Evolutionary conservation across 192 early-diverging fungal genomes (phyloP), one percentile per base, ranked within the genome.

Genomic region (Allomyces arbusculus): DNA sequence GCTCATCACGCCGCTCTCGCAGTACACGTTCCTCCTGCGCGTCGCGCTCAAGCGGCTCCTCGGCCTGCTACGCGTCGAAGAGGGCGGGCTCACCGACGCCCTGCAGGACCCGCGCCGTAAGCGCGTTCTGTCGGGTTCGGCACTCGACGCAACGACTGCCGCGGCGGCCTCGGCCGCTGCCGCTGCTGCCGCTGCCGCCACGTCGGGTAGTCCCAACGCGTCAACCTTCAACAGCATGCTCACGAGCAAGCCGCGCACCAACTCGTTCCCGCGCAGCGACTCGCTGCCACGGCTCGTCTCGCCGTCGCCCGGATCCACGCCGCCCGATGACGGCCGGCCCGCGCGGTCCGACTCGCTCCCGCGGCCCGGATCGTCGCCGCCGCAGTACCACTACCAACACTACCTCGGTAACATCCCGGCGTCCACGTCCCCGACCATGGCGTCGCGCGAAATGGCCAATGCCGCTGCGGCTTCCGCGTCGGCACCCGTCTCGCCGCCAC

Each of bases 1-100:
- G 68, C 74, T 81, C 70, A 82, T 95, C 3, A 86, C 94, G 10
- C 87, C 92, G 69, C 76, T 98, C 58, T 81, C 92, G 68, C 91
- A 96, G 77, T 95, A 94, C 74, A 84, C 86, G 61, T 95, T 91
- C 73, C 71, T 93, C 44, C 75, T 98, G 74, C 80, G 85, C 10
- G 86, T 89, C 23, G 89, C 88, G 22, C 75, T 95, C 61, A 84
- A 84, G 64, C 77, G 89, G 24, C 77, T 98, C 24, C 93, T 89
- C 68, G 81, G 79, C 24, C 71, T 91, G 55, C 76, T 98, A 24
- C 81, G 87, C 55, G 71, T 74, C 58, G 67, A 71, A 65, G 66
- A 72, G 79, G 61, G 67, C 33, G 23, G 16, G 62, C 62, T 62
- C 20, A 23, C 62, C 20, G 22, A 25, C 62, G 22, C 24, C 4